Evolutionary conservation across 176 grass and related monocot genomes (phyloP).

Genomic region (Carex scoparia): DNA sequence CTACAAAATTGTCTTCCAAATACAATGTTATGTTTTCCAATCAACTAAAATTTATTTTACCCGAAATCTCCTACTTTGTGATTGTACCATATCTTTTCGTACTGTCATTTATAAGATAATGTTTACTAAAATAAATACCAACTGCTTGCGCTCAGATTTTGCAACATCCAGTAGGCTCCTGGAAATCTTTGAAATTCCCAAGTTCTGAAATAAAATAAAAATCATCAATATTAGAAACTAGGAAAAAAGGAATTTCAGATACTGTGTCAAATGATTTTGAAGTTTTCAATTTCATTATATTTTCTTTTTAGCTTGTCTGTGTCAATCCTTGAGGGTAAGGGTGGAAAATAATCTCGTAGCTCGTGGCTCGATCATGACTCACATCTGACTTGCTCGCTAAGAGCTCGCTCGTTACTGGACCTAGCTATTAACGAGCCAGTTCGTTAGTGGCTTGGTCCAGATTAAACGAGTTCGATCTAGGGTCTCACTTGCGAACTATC

Average conservation of each 20-base stretch:
- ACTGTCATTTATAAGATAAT: neutral
- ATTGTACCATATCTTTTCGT: neutral
- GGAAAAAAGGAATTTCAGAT: neutral
- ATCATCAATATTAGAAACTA: neutral
- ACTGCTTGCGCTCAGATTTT: constrained; percentile 57
- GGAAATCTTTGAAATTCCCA: constrained; percentile 87
- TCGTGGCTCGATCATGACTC: too few relatives aligned
- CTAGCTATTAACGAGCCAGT: too few relatives aligned
- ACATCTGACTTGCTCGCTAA: too few relatives aligned
- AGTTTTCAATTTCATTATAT: too few relatives aligned
- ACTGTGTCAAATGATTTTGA: too few relatives aligned
- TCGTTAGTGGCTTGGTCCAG: too few relatives aligned
- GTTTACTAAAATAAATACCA: neutral
- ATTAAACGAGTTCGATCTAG: too few relatives aligned
- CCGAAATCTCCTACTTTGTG: neutral
- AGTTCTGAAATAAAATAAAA: constrained; percentile 32
- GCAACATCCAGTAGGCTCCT: constrained; percentile 71
- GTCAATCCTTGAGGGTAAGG: too few relatives aligned
- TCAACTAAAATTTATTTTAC: neutral
- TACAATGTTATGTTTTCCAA: neutral
- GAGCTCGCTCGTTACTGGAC: too few relatives aligned
- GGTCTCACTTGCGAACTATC: too few relatives aligned
- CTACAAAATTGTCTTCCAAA: neutral
- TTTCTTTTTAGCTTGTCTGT: too few relatives aligned
- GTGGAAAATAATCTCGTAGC: too few relatives aligned